Evolutionary conservation across 2,329 filamentous ascomycete genomes (phyloP).

Genomic region (Stagonosporopsis rhizophila): DNA sequence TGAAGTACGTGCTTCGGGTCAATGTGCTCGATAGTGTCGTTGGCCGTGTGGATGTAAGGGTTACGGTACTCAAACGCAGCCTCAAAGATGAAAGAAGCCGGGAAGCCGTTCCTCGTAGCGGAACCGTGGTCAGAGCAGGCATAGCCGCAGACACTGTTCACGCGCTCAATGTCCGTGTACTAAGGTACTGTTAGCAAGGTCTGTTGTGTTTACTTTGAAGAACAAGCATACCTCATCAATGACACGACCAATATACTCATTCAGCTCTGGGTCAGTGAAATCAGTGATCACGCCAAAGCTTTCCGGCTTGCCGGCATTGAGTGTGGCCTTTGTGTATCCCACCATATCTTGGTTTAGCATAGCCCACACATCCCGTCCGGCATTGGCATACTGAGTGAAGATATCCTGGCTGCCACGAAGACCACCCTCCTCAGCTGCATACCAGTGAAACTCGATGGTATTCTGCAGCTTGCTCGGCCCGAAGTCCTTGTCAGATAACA

Average conservation of each 20-base stretch:
- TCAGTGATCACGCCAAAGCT: conserved; percentile 91
- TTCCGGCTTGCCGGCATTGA: conserved; percentile 70
- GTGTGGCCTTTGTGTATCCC: conserved; percentile 72
- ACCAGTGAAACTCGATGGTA: conserved; percentile 96
- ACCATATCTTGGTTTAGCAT: conserved; percentile 98
- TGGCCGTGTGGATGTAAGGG: conserved; percentile 71
- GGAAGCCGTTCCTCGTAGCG: conserved; percentile 74
- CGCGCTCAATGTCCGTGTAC: conserved; percentile 75
- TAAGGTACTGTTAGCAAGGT: conserved; percentile 68
- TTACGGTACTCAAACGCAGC: conserved; percentile 56
- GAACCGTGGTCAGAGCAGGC: conserved; percentile 78
- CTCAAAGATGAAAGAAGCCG: conserved; percentile 76
- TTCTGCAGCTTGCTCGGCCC: conserved; percentile 73
- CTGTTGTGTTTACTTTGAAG: too few species aligned
- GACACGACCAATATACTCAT: neutral
- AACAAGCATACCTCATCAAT: neutral
- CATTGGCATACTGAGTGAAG: conserved; percentile 77
- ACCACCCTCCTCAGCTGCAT: conserved; percentile 86
- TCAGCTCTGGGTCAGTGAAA: conserved; percentile 68
- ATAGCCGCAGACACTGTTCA: conserved; percentile 68
- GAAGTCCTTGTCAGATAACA: conserved; percentile 74
- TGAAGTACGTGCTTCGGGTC: conserved; percentile 90
- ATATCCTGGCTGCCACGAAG: conserved; percentile 87
- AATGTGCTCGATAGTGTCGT: conserved; percentile 73
- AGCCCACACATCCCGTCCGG: conserved; percentile 80